Percentiles rank a stretch among this genome's conserved stretches.
Conservation (phyloP, 1,284 basidiomycete species). For the Microbotryum scabiosae region DNA sequence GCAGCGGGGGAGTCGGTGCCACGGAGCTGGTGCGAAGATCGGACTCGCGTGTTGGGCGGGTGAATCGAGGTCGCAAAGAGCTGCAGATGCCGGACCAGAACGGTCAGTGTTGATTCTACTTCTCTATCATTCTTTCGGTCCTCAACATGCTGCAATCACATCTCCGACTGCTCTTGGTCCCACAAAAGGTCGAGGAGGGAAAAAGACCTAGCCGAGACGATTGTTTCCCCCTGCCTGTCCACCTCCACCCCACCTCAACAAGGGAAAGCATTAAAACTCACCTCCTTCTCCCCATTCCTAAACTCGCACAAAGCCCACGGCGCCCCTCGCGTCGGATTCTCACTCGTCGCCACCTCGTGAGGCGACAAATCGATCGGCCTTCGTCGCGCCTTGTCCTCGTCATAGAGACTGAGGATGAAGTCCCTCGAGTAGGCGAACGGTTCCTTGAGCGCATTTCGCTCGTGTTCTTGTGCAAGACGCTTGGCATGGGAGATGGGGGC, state of each 20-base stretch:
- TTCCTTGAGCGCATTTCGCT: constrained; percentile 1
- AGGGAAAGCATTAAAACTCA: background rate
- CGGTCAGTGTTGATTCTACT: background rate
- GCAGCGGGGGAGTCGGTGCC: background rate
- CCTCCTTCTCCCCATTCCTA: constrained; percentile 30
- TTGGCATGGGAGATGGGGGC: background rate
- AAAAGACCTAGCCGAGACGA: too few species aligned
- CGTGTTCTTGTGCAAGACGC: background rate
- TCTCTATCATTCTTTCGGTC: too few species aligned
- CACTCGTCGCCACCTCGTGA: constrained; percentile 22
- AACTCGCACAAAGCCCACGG: constrained; percentile 29
- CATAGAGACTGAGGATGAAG: constrained; percentile 28
- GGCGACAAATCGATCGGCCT: constrained; percentile 25
- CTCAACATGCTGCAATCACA: too few species aligned
- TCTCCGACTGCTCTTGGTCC: too few species aligned
- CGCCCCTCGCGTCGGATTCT: background rate
- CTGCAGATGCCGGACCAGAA: background rate
- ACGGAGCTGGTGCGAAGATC: constrained; percentile 17
- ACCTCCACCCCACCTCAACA: too few species aligned
- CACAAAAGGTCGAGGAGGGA: too few species aligned
- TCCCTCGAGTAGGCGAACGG: constrained; percentile 32
- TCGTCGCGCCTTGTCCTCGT: constrained; percentile 28
- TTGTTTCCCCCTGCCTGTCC: too few species aligned
- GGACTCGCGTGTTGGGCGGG: constrained; percentile 14
- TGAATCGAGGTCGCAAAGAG: constrained; percentile 26